Evolutionary conservation across 108 stramenopile genomes (phyloP), one percentile per base, ranked within the genome.

Genomic region (Cyclotella choctawhatcheeana): DNA sequence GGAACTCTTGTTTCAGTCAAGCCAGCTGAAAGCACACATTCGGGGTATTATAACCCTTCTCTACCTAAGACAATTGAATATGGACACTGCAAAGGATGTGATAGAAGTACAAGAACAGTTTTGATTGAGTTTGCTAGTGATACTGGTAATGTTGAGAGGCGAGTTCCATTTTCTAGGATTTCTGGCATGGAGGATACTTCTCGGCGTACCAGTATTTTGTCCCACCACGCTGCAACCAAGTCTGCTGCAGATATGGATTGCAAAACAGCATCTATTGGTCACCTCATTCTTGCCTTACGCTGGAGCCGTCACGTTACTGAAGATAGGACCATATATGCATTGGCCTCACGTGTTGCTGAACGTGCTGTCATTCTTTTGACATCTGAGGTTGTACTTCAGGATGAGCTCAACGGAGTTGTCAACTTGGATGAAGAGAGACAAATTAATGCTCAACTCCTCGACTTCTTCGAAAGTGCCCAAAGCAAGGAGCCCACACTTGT

Each of bases 381-480:
- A 30, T 71, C 77, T 14, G 89, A 91, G 58, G 44, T 88, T 20
- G 52, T 82, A 5, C 58, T 87, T 25, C 82, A 90, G 43, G 76
- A 72, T 44, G 81, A 86, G 32, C 56, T 80, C 21, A 34, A 70
- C 14, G 31, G 53, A 16, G 45, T 26, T 18, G 44, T 56, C 32
- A 54, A 51, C 20, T 53, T 20, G 18, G 62, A 76, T 30, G 68
- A 79, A 21, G 58, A 62, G 27, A 44, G 48, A 35, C 66, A 68
- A 31, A 20, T 90, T 6, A 85, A 90, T 56, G 53, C 60, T 33
- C 89, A 90, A 66, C 58, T 90, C 12, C 86, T 88, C 10, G 87
- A 86, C 45, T 76, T 90, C 18, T 90, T 88, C 76, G 82, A 79
- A 53, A 37, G 16, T 26, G 27, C 43, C 22, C 29, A 60, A 22